These are phyloP conservation scores for Lentinula novae-zelandiae DNA, from an alignment of 1,284 basidiomycete species.

Conservation along the genomic window DNA sequence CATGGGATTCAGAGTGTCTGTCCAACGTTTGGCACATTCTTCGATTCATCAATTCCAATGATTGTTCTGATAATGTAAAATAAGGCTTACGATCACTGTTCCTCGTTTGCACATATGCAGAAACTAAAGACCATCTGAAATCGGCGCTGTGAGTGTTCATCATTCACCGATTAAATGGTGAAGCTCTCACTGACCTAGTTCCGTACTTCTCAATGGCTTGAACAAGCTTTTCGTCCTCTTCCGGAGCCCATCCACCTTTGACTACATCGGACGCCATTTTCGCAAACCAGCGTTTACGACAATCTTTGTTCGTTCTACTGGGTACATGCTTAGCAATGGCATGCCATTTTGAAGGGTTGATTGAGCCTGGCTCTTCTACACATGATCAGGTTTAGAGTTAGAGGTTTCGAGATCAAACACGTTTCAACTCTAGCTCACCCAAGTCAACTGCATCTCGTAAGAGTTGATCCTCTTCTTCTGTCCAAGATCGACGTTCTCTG, in stretches of 20 bases:
- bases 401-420: neutral
- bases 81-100: slow-evolving; percentile 50
- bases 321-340: slow-evolving; percentile 58
- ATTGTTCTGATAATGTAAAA: neutral
- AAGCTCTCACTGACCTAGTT: slow-evolving; percentile 32
- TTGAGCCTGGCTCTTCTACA: slow-evolving; percentile 48
- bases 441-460: slow-evolving; percentile 47
- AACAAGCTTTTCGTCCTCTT: slow-evolving; percentile 51
- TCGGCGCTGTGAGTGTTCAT: slow-evolving; percentile 3
- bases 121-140: slow-evolving; percentile 49
- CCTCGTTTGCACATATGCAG: slow-evolving; percentile 46
- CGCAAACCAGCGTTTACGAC: slow-evolving; percentile 56
- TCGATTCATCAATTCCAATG: slow-evolving; percentile 12
- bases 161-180: neutral
- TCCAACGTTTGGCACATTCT: slow-evolving; percentile 61
- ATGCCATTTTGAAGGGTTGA: slow-evolving; percentile 55
- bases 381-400: neutral
- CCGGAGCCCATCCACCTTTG: slow-evolving; percentile 54
- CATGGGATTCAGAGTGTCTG: slow-evolving; percentile 52
- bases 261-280: slow-evolving; percentile 58
- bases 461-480: slow-evolving; percentile 50
- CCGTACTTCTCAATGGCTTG: slow-evolving; percentile 52
- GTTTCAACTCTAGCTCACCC: slow-evolving; percentile 28
- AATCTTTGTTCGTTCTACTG: slow-evolving; percentile 56
- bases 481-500: slow-evolving; percentile 54